phyloP scores from a whole-genome alignment of 768 basidiomycete genomes.

The Pleurotus sapidus region DNA sequence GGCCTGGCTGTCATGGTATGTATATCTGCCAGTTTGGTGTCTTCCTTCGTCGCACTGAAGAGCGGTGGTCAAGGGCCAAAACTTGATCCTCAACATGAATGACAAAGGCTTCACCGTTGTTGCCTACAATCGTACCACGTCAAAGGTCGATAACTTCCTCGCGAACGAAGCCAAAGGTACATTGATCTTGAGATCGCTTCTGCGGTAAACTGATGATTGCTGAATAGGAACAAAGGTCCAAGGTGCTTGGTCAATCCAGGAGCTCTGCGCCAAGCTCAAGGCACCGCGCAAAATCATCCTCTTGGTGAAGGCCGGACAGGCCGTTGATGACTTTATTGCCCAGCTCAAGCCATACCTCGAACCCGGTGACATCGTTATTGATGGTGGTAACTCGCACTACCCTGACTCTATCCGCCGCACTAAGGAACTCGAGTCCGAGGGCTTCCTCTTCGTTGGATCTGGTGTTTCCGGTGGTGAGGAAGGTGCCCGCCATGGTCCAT shows the following conservation, averaged over 20 bases:
- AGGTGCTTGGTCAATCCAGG: slow-evolving; percentile 91
- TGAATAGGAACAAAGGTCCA: slow-evolving; percentile 85
- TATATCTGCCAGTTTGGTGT: slow-evolving; percentile 1
- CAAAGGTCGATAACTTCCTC: slow-evolving; percentile 95
- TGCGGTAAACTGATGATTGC: no score
- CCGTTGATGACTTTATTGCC: slow-evolving; percentile 93
- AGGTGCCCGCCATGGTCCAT: slow-evolving; percentile 95
- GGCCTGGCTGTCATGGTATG: slow-evolving; percentile 97
- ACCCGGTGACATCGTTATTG: slow-evolving; percentile 97
- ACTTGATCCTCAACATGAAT: slow-evolving; percentile 97
- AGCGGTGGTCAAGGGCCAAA: slow-evolving; percentile 70
- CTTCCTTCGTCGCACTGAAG: background rate
- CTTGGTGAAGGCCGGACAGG: slow-evolving; percentile 95
- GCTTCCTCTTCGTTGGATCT: slow-evolving; percentile 94
- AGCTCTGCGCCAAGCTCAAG: slow-evolving; percentile 91
- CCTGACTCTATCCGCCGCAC: slow-evolving; percentile 96
- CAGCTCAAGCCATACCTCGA: slow-evolving; percentile 90
- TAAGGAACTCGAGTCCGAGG: slow-evolving; percentile 90
- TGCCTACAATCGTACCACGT: slow-evolving; percentile 95
- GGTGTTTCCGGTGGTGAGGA: slow-evolving; percentile 99
- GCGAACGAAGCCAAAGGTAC: slow-evolving; percentile 98
- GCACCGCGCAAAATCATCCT: slow-evolving; percentile 95
- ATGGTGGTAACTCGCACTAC: slow-evolving; percentile 99
- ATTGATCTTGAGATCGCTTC: no score
- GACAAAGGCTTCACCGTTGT: slow-evolving; percentile 99